phyloP scores from a whole-genome alignment of 345 rosid genomes.

The Gossypium mustelinum region DNA sequence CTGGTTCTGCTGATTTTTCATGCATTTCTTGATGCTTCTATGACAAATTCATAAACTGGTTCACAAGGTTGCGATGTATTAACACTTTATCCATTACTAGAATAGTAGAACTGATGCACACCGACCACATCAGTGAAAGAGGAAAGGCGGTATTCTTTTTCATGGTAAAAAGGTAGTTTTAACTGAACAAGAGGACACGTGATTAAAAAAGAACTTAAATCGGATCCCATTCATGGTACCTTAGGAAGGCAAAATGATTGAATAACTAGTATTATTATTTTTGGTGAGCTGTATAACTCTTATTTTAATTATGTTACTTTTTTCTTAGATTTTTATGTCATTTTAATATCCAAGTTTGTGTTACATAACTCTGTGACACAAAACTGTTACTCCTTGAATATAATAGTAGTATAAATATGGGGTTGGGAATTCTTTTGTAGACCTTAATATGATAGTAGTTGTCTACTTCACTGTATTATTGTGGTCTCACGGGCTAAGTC shows the following conservation, averaged over 20 bases:
- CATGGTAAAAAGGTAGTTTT: neutral
- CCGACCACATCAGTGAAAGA: neutral
- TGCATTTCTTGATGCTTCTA: neutral
- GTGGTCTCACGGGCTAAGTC: neutral
- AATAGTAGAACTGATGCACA: neutral
- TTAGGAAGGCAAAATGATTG: neutral
- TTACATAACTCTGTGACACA: neutral
- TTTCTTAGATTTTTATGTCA: neutral
- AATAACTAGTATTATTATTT: no score
- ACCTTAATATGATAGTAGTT: neutral
- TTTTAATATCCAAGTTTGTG: neutral
- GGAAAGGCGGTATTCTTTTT: neutral
- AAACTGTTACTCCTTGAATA: neutral
- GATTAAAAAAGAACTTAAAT: neutral
- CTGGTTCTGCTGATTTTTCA: neutral
- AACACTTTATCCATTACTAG: neutral
- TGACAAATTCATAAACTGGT: no score
- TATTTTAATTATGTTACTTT: neutral
- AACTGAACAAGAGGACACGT: no score
- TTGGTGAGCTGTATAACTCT: neutral
- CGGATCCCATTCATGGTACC: no score
- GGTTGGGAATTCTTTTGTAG: neutral
- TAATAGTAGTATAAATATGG: neutral
- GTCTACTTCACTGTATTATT: neutral
- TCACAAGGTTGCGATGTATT: neutral